A percentile compares a stretch with the other conserved stretches of the same genome.
These are phyloP conservation scores for Tuber melanosporum DNA, from an alignment of 495 filamentous ascomycete genomes.

Conservation along the genomic window DNA sequence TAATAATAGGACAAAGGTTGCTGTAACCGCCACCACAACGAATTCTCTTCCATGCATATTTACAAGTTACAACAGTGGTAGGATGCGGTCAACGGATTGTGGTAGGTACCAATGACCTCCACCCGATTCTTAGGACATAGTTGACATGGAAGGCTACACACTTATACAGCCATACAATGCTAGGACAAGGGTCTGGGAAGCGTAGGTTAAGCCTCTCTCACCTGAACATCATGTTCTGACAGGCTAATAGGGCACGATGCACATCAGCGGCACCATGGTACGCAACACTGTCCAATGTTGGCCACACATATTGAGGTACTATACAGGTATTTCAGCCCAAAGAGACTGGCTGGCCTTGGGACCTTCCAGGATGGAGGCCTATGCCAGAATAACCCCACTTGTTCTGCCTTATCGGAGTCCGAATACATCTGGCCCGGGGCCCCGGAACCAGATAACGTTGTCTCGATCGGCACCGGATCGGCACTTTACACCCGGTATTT, in stretches of 20 bases:
- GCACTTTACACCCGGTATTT: background rate
- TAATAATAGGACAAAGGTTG: slow-evolving; percentile 8
- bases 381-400: slow-evolving; percentile 42
- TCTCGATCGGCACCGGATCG: slow-evolving; percentile 44
- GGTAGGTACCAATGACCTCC: background rate
- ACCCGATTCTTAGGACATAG: too few species aligned
- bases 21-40: slow-evolving; percentile 28
- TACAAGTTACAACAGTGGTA: slow-evolving; percentile 37
- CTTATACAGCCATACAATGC: background rate
- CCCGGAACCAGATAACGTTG: slow-evolving; percentile 35
- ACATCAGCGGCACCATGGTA: slow-evolving; percentile 30
- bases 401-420: slow-evolving; percentile 40
- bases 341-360: slow-evolving; percentile 39
- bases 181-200: slow-evolving; percentile 26
- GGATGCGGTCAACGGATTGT: slow-evolving; percentile 6
- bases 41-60: slow-evolving; percentile 30
- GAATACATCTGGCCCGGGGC: slow-evolving; percentile 39
- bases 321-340: slow-evolving; percentile 38
- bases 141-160: background rate
- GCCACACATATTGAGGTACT: too few species aligned
- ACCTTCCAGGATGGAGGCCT: slow-evolving; percentile 45
- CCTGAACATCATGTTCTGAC: background rate
- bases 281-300: too few species aligned
- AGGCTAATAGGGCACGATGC: slow-evolving; percentile 24
- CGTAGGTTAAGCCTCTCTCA: slow-evolving; percentile 11